Evolutionary conservation across 305 asterid genomes (phyloP), one percentile per base, ranked within the genome.

Genomic region (Euphrasia arctica): DNA sequence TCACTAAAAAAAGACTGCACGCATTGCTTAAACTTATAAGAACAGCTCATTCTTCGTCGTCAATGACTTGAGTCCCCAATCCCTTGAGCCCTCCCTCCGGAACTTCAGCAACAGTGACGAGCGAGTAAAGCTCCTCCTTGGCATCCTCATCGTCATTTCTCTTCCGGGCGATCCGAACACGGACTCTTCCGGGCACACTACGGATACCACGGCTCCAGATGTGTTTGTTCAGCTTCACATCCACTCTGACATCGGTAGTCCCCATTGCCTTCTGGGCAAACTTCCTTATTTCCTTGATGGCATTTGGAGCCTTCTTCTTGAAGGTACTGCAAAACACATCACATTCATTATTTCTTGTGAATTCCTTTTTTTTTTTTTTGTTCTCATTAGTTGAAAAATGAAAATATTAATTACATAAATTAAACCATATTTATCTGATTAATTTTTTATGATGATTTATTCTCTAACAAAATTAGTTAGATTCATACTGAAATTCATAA

Each of bases 191-290:
- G 2, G 86, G 86, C 59, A 78, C 83, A 7, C 86, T 73, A 2
- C 86, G 65, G 29, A 81, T 78, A 0, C 86, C 86, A 43, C 83
- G 79, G 79, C 86, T 81, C 86, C 83, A 81, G 1, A 80, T 73
- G 49, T 76, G 80, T 39, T 81, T 78, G 79, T 81, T 81, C 69
- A 81, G 43, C 66, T 81, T 81, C 13, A 81, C 82, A 60, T 81
- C 83, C 2, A 81, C 83, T 63, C 86, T 61, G 7, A 81, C 83
- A 60, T 78, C 87, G 6, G 41, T 72, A 0, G 86, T 81, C 13
- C 87, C 80, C 87, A 81, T 81, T 31, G 80, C 82, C 45, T 81
- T 81, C 69, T 71, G 73, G 63, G 87, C 84, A 41, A 81, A 81
- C 68, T 72, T 74, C 34, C 82, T 64, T 10, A 80, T 75, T 63